Evolutionary conservation across 805 yeast genomes (phyloP).

Genomic region (Tetrapisispora fleetii): DNA sequence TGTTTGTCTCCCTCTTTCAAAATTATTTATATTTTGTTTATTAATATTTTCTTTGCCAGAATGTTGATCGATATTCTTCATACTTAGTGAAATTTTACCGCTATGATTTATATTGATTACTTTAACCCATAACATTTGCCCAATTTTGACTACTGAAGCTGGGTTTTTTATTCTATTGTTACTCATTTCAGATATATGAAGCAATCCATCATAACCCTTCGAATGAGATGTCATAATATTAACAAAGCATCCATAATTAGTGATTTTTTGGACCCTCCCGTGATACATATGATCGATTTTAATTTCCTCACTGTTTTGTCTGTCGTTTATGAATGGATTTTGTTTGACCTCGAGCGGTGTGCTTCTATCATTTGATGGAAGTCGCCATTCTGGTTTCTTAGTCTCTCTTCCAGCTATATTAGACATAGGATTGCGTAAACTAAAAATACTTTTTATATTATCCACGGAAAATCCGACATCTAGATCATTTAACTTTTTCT

Average conservation of each 20-base stretch:
- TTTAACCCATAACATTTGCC: constrained; percentile 58
- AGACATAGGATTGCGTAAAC: not conserved
- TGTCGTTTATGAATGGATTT: constrained; percentile 15
- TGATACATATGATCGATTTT: constrained; percentile 40
- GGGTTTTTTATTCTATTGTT: constrained; percentile 44
- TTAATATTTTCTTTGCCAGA: constrained; percentile 40
- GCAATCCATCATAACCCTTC: constrained; percentile 44
- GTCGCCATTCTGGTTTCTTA: not conserved
- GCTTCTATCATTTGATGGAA: not conserved
- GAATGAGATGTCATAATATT: constrained; percentile 34
- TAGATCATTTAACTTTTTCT: constrained; percentile 10
- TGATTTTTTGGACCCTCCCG: constrained; percentile 53
- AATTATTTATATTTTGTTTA: constrained; percentile 1
- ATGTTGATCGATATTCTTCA: constrained; percentile 64
- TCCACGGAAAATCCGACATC: constrained; percentile 17
- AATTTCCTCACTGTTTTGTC: constrained; percentile 17
- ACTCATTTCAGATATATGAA: constrained; percentile 67
- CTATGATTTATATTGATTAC: constrained; percentile 39
- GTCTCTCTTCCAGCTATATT: too few relatives aligned
- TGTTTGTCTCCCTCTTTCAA: constrained; percentile 2
- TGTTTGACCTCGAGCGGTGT: not conserved
- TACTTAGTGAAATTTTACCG: constrained; percentile 46
- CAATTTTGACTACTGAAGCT: constrained; percentile 42
- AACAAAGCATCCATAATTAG: constrained; percentile 73
- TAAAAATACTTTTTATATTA: constrained; percentile 8